Percentiles rank a stretch among this genome's conserved stretches.
Evolutionary conservation across 2,329 filamentous ascomycete genomes (phyloP).

Genomic region (Grosmannia serpens): DNA sequence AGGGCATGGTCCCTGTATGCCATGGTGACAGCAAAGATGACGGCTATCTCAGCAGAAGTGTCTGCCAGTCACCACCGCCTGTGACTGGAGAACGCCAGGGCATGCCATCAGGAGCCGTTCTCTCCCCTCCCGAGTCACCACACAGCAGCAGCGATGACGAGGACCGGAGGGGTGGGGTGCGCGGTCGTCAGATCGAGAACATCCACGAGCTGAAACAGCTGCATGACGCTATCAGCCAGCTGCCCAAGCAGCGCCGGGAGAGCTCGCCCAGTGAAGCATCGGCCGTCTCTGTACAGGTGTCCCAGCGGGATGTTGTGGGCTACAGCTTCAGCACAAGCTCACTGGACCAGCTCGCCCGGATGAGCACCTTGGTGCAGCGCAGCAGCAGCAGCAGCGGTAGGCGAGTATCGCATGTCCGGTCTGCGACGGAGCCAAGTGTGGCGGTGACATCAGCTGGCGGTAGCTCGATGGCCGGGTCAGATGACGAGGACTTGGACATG

Average conservation of each 20-base stretch:
- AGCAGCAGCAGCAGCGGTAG: constrained; percentile 35
- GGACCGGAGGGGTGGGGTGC: constrained; percentile 13
- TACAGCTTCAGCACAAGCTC: constrained; percentile 36
- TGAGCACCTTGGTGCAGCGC: constrained; percentile 24
- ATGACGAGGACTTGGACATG: constrained; percentile 50
- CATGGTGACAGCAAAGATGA: constrained; percentile 20
- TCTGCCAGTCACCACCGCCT: constrained; percentile 77
- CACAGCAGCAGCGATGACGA: constrained; percentile 75
- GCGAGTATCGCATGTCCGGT: constrained; percentile 38
- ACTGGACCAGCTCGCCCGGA: constrained; percentile 28
- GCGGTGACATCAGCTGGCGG: constrained; percentile 33
- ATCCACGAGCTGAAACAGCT: constrained; percentile 57
- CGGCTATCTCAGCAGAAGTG: constrained; percentile 26
- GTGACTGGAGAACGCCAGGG: constrained; percentile 51
- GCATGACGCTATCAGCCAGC: constrained; percentile 71
- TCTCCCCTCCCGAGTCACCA: constrained; percentile 82
- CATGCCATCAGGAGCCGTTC: constrained; percentile 74
- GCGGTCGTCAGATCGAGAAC: constrained; percentile 38
- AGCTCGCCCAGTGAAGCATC: constrained; percentile 38
- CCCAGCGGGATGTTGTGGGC: constrained; percentile 26
- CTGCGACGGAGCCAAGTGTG: constrained; percentile 42
- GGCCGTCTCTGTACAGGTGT: constrained; percentile 23
- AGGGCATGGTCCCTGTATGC: constrained; percentile 24
- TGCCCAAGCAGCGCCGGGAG: constrained; percentile 54
- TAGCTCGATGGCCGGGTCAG: constrained; percentile 39